These are phyloP conservation scores for Amorphotheca resinae DNA, from an alignment of 495 filamentous ascomycete genomes.

Conservation along the genomic window DNA sequence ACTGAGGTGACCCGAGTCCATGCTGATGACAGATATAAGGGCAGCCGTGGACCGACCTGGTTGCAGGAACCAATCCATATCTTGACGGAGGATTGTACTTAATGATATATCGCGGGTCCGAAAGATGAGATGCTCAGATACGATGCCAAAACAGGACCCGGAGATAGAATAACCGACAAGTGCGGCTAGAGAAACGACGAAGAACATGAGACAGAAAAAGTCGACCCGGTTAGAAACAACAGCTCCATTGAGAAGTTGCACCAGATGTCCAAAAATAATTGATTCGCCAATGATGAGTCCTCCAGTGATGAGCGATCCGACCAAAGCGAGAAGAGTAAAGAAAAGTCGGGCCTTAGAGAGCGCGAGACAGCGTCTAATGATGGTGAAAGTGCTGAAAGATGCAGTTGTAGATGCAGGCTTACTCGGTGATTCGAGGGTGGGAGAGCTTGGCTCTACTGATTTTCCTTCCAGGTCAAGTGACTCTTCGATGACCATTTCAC, in stretches of 20 bases:
- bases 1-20: slow-evolving; percentile 36
- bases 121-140: slow-evolving; percentile 41
- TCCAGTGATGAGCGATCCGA: slow-evolving; percentile 26
- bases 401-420: background rate
- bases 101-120: slow-evolving; percentile 37
- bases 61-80: slow-evolving; percentile 42
- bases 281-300: slow-evolving; percentile 37
- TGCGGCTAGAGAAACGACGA: slow-evolving; percentile 39
- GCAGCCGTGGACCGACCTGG: slow-evolving; percentile 33
- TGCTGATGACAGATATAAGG: slow-evolving; percentile 37
- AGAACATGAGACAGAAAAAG: slow-evolving; percentile 44
- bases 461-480: background rate
- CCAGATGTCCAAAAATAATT: slow-evolving; percentile 40
- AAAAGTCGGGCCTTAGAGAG: slow-evolving; percentile 3
- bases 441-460: background rate
- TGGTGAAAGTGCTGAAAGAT: slow-evolving; percentile 4
- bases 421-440: background rate
- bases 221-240: slow-evolving; percentile 21
- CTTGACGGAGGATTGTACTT: slow-evolving; percentile 38
- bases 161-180: slow-evolving; percentile 40
- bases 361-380: slow-evolving; percentile 11
- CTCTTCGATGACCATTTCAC: background rate
- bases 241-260: slow-evolving; percentile 25
- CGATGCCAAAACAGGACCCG: slow-evolving; percentile 36
- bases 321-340: slow-evolving; percentile 19